phyloP scores from a whole-genome alignment of 495 filamentous ascomycete species.

The Neurospora sp. region DNA sequence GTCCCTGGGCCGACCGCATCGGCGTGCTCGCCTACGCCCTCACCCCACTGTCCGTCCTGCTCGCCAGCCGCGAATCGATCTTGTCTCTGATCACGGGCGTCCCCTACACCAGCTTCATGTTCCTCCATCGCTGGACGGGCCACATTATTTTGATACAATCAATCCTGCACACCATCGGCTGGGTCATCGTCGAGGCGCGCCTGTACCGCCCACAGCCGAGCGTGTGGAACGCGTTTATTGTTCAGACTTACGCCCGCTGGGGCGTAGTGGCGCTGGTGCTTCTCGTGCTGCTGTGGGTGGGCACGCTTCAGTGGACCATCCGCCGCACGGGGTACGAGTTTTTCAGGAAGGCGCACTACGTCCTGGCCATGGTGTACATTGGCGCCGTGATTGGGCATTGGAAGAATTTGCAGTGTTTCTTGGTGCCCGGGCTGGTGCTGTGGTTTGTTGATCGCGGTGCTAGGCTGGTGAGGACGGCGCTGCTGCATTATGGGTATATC shows the following conservation, averaged over 20 bases:
- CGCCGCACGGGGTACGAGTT: slow-evolving; percentile 52
- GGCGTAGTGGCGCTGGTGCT: slow-evolving; percentile 55
- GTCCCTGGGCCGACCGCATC: slow-evolving; percentile 52
- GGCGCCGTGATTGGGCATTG: slow-evolving; percentile 62
- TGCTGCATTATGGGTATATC: slow-evolving; percentile 42
- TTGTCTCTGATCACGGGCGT: slow-evolving; percentile 52
- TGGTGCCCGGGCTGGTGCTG: slow-evolving; percentile 50
- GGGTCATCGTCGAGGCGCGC: slow-evolving; percentile 49
- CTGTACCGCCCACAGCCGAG: slow-evolving; percentile 57
- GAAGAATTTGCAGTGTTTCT: slow-evolving; percentile 48
- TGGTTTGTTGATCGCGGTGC: slow-evolving; percentile 46
- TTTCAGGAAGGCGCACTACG: slow-evolving; percentile 55
- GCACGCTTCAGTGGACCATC: slow-evolving; percentile 46
- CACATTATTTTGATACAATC: slow-evolving; percentile 53
- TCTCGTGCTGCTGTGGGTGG: slow-evolving; percentile 42
- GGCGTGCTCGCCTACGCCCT: slow-evolving; percentile 58
- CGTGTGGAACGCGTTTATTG: slow-evolving; percentile 40
- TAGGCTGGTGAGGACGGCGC: slow-evolving; percentile 37
- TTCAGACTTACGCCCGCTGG: slow-evolving; percentile 51
- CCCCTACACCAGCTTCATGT: slow-evolving; percentile 60
- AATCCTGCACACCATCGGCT: slow-evolving; percentile 54
- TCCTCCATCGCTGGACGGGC: slow-evolving; percentile 57
- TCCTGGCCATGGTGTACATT: slow-evolving; percentile 54
- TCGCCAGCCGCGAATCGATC: slow-evolving; percentile 50
- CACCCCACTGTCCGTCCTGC: slow-evolving; percentile 50